Evolutionary conservation across 176 grass and related monocot species (phyloP), one percentile per base, ranked within the genome.

Genomic region (Musa schizocarpa): DNA sequence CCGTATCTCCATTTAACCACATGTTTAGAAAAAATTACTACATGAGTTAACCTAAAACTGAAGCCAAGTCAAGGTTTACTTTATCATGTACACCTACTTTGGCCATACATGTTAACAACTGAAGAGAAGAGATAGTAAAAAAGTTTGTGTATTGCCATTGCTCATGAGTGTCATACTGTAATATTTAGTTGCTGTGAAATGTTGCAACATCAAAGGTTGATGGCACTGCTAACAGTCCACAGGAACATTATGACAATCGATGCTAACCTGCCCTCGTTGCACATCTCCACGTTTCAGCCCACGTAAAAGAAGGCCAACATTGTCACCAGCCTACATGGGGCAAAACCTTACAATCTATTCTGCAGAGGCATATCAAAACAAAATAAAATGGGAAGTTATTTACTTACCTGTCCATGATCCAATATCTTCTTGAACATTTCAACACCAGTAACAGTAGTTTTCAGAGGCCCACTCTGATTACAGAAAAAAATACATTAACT

Each of bases 341-440:
- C 3, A 50, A 66, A 76, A 56, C 53, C 49, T 73, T 65, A 20
- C 11, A 78, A 23, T 11, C 74, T 13, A 76, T 53, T 25, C 21
- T 63, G 62, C 8, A 65, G 9, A 74, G 24, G 48, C 17, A 59
- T 49, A 34, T 24, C 68, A 69, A 69, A 70, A 67, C 64, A 69
- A 21, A 78, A 84, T 21, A 1, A 9, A 78, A 48, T 75, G 68
- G 1, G 58, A 63, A 19, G 3, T 62, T 83, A 16, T 0, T 76
- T 54, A 1, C 11, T 84, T 81, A 99, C 95, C 88, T 91, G 79
- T 94, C 90, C 95, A 86, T 91, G 77, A 87, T 99, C 95, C 82
- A 99, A 72, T 50, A 94, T 94, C 84, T 99, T 99, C 73, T 94
- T 99, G 82, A 99, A 99, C 95, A 99, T 99, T 90, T 99, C 88